These are phyloP conservation scores for Claviceps sp. DNA, from an alignment of 2,329 filamentous ascomycete species.

Conservation along the genomic window DNA sequence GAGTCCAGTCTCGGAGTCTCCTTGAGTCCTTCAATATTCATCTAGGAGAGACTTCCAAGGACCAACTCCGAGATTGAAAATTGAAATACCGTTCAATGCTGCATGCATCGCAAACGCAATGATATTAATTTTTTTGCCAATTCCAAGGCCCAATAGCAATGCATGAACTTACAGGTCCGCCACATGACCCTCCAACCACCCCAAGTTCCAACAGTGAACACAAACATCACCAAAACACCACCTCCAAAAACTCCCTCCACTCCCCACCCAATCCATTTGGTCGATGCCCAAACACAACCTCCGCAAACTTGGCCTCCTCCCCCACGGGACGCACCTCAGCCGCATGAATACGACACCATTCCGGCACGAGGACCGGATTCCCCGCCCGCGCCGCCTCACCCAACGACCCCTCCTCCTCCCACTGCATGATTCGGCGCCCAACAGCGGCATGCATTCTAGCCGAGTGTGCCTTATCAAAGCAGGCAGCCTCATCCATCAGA, in stretches of 20 bases:
- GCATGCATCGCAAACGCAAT: too few species aligned
- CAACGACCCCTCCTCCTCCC: slow-evolving; percentile 9
- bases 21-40: too few species aligned
- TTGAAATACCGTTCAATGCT: too few species aligned
- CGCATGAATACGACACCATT: slow-evolving; percentile 5
- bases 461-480: slow-evolving; percentile 2
- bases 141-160: too few species aligned
- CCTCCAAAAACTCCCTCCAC: slow-evolving; percentile 2
- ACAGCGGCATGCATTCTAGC: not conserved
- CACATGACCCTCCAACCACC: too few species aligned
- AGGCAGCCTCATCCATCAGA: slow-evolving; percentile 2
- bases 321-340: slow-evolving; percentile 1
- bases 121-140: too few species aligned
- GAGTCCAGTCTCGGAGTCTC: too few species aligned
- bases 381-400: not conserved
- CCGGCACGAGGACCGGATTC: slow-evolving; percentile 2
- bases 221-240: not conserved
- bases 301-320: not conserved
- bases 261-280: slow-evolving; percentile 4
- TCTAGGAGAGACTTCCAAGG: too few species aligned
- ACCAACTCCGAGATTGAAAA: too few species aligned
- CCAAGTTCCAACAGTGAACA: not conserved
- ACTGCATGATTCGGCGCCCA: not conserved
- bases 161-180: too few species aligned
- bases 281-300: not conserved